A percentile compares a stretch with the other conserved stretches of the same genome.
These are phyloP conservation scores for Penicillium hordei DNA, from an alignment of 2,329 filamentous ascomycete genomes.

Conservation along the genomic window DNA sequence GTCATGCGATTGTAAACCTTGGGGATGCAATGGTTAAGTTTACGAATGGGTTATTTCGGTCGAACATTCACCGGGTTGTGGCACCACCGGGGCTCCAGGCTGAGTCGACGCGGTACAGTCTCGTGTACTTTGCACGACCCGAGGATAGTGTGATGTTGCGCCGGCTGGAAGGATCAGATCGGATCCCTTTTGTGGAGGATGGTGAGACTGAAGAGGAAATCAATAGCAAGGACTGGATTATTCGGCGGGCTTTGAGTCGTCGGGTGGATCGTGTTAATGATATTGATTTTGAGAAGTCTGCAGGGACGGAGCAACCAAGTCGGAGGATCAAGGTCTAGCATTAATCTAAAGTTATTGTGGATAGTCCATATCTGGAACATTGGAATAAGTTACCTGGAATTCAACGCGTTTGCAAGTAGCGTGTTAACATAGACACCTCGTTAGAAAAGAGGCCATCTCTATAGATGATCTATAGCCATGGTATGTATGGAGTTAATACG, in stretches of 20 bases:
- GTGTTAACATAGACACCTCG: no score
- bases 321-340: conserved; percentile 30
- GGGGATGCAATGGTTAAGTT: conserved; percentile 49
- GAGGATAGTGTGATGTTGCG: conserved; percentile 50
- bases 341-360: no score
- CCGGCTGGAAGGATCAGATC: conserved; percentile 37
- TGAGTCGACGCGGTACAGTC: conserved; percentile 48
- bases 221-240: conserved; percentile 46
- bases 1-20: conserved; percentile 48
- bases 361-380: not conserved
- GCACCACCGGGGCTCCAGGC: conserved; percentile 51
- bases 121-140: conserved; percentile 57
- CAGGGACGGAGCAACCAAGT: conserved; percentile 38
- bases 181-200: conserved; percentile 35
- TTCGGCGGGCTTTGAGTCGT: conserved; percentile 39
- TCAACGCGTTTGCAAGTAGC: not conserved
- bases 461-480: not conserved
- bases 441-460: not conserved
- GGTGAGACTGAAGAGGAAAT: conserved; percentile 38
- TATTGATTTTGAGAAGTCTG: conserved; percentile 35
- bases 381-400: not conserved
- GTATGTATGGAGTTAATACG: not conserved
- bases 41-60: conserved; percentile 42
- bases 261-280: conserved; percentile 30
- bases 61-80: conserved; percentile 52